Percentiles rank a stretch among this genome's conserved stretches.
Evolutionary conservation across 306 rosid species (phyloP).

Genomic region (Cucurbita argyrosperma): DNA sequence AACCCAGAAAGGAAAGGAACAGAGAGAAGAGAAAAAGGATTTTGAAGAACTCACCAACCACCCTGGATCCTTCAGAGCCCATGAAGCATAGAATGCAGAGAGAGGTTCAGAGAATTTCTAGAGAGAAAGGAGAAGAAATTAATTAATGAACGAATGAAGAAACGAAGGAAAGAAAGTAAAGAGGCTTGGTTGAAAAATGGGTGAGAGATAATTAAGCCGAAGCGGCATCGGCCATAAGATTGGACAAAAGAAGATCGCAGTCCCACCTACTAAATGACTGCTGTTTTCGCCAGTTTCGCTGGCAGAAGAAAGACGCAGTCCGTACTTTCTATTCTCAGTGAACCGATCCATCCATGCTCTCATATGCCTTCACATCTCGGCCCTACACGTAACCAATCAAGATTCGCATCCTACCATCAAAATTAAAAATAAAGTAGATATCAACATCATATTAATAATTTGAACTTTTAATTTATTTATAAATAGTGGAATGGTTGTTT

Average conservation of each 20-base stretch:
- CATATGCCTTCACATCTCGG: neutral
- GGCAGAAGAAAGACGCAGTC: neutral
- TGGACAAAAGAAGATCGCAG: neutral
- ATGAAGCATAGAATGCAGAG: slow-evolving; percentile 16
- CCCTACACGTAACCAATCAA: neutral
- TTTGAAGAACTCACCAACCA: slow-evolving; percentile 40
- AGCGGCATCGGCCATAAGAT: neutral
- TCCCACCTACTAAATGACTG: neutral
- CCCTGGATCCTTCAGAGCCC: slow-evolving; percentile 73
- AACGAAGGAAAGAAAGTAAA: neutral
- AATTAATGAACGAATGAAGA: neutral
- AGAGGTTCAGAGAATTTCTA: neutral
- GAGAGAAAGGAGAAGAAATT: slow-evolving; percentile 7
- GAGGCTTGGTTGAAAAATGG: neutral
- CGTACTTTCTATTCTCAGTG: neutral
- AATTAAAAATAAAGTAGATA: no score
- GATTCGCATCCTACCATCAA: no score
- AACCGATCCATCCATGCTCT: neutral
- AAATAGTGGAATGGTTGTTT: no score
- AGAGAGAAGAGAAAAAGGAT: neutral
- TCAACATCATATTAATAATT: no score
- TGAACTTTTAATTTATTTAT: no score
- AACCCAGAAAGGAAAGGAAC: neutral
- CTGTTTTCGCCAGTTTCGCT: neutral
- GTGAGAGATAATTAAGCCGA: neutral